Base-by-base conservation (phyloP, 768 basidiomycete species). In the Tricholoma terreum region DNA sequence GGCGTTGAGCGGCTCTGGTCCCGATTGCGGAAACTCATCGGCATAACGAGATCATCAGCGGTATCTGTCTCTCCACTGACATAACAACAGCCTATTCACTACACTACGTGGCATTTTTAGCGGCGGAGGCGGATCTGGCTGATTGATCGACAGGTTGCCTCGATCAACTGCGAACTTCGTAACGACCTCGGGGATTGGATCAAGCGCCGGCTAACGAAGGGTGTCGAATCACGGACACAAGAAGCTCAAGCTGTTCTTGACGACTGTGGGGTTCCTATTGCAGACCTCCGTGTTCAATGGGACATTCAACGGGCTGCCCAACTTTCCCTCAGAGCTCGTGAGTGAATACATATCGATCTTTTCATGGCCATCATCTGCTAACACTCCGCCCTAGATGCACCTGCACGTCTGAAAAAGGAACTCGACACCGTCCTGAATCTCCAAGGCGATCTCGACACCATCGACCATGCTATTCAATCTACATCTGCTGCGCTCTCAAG, bases 1-100 rank as follows among this genome's bases (percentile, higher is more conserved):
- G 72, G 74, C 0, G 57, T 63, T 6, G 71, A 76, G 53, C 51
- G 65, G 1, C 57, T 75, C 1, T 79, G 77, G 76, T 75, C 71
- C 0, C 30, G 35, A 0, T 35, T 77, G 9, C 52, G 71, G 21
- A 69, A 68, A 17, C 49, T 80, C 0, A 79, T 80, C 24, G 63
- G 67, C 0, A 64, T 76, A 14, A 63, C 71, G 6, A 15, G 11
- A 30, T 19, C 40, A 34, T 50, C 33, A 6, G 24, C 17, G 17
- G 30, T 50, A 30, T 17, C 24, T n/a, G n/a, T n/a, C n/a, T n/a
- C n/a, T 50, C 14, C 22, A 50, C 22, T 17, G 27, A 5, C 27
- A 30, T 31, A n/a, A n/a, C n/a, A n/a, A n/a, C n/a, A n/a, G n/a
- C n/a, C n/a, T n/a, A n/a, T n/a, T n/a, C n/a, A n/a, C n/a, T n/a